phyloP scores from a whole-genome alignment of 2,329 filamentous ascomycete genomes.

The Talaromyces amestolkiae region DNA sequence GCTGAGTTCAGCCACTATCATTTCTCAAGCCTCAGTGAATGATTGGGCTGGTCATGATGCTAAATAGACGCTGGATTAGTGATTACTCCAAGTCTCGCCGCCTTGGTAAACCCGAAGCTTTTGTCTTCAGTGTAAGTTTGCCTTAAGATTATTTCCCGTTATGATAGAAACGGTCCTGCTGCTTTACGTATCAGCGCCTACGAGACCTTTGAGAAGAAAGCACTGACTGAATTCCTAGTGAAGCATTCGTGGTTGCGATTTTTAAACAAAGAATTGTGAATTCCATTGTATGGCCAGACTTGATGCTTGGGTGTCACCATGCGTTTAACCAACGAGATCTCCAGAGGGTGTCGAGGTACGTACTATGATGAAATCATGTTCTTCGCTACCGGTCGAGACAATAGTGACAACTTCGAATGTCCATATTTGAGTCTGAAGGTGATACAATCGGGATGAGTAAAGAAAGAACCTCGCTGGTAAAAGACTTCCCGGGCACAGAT shows the following conservation, averaged over 20 bases:
- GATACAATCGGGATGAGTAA: background rate
- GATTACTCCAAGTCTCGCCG: background rate
- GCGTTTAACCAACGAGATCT: background rate
- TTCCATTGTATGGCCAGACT: background rate
- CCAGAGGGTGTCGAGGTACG: background rate
- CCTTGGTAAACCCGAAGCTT: background rate
- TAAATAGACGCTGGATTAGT: background rate
- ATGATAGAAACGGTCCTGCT: background rate
- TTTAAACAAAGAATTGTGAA: background rate
- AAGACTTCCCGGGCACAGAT: background rate
- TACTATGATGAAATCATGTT: background rate
- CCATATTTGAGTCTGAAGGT: background rate
- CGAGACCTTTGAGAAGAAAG: too few species aligned
- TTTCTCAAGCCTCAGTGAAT: background rate
- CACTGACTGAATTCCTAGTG: too few species aligned
- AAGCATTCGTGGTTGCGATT: too few species aligned
- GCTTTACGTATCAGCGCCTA: background rate
- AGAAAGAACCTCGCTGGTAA: background rate
- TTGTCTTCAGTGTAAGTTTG: background rate
- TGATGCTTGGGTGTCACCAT: background rate
- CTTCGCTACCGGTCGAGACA: background rate
- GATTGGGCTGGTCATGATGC: background rate
- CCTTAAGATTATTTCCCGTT: background rate
- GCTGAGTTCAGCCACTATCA: background rate
- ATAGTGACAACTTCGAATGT: too few species aligned